These are phyloP conservation scores for Draba incana DNA, from an alignment of 345 rosid genomes.

Conservation along the genomic window DNA sequence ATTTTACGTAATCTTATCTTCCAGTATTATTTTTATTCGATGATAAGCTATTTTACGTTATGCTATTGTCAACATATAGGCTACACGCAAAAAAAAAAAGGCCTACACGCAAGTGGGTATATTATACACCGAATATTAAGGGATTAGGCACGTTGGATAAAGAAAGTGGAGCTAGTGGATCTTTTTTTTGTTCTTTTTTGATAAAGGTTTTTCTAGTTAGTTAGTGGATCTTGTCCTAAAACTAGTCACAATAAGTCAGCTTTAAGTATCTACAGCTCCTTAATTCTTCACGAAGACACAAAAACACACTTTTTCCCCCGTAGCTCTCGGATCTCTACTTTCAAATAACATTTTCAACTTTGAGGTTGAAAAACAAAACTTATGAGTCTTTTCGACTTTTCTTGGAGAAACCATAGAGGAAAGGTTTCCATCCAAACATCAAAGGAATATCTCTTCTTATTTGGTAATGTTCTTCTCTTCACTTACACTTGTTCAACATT, in stretches of 20 bases:
- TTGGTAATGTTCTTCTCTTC: conserved; percentile 26
- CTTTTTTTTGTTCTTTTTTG: too few relatives aligned
- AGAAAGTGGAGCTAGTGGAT: background rate
- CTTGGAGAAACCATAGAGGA: conserved; percentile 28
- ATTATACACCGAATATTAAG: conserved; percentile 23
- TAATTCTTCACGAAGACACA: conserved; percentile 38
- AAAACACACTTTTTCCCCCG: conserved; percentile 26
- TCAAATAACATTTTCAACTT: conserved; percentile 25
- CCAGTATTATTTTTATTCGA: too few relatives aligned
- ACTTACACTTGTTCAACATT: background rate
- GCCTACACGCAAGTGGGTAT: background rate
- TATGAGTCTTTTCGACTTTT: conserved; percentile 30
- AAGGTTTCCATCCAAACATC: conserved; percentile 34
- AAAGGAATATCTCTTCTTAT: conserved; percentile 14
- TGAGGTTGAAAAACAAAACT: conserved; percentile 13
- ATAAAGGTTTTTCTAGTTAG: background rate
- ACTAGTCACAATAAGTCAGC: conserved; percentile 24
- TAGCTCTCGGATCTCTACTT: conserved; percentile 41
- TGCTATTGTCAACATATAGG: too few relatives aligned
- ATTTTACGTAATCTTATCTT: too few relatives aligned
- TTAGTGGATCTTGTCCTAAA: conserved; percentile 39
- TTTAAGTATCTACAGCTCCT: conserved; percentile 38
- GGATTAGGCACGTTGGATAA: conserved; percentile 39
- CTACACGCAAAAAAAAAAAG: too few relatives aligned
- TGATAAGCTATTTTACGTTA: too few relatives aligned